Base-by-base conservation (phyloP, 331 rosid genomes). In the Saraca asoca region DNA sequence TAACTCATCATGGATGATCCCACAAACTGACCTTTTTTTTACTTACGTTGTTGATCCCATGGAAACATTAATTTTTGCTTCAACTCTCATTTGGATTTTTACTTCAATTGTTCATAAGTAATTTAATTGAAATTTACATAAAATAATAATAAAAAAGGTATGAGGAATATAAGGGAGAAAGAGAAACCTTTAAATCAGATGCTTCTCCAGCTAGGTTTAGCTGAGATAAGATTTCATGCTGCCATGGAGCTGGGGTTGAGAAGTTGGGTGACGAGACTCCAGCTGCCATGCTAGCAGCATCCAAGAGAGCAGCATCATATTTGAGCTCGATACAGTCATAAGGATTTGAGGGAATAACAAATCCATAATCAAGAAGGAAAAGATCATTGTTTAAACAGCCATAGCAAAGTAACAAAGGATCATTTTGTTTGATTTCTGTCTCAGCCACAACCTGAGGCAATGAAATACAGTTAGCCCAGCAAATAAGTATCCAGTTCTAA, bases 281-380 rank as follows among this genome's bases (percentile, higher is more conserved):
- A 15, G 97, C 97, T 12, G 95, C 97, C 75, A 51, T 62, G 78
- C 96, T 90, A 54, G 96, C 97, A 72, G 97, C 97, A 75, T 93
- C 98, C 80, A 90, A 71, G 65, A 93, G 84, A 38, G 90, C 89
- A 15, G 86, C 92, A 53, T 93, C 96, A 66, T 93, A 93, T 77
- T 72, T 88, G 70, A 93, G 91, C 77, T 93, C 98, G 60, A 90
- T 80, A 58, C 66, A 76, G 73, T 90, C 96, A 58, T 84, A 79
- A 14, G 94, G 95, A 49, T 90, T 93, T 58, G 96, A 84, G 1
- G 84, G 80, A 42, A 93, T 59, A 79, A 90, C 90, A 69, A 93
- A 93, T 62, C 98, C 98, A 60, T 90, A 90, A 77, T 93, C 97
- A 37, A 93, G 87, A 70, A 90, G 82, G 64, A 93, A 86, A 57